Percentiles rank a stretch among this genome's conserved stretches.
Conservation (phyloP, 176 grass and related monocot genomes). For the Triticum dicoccoides region DNA sequence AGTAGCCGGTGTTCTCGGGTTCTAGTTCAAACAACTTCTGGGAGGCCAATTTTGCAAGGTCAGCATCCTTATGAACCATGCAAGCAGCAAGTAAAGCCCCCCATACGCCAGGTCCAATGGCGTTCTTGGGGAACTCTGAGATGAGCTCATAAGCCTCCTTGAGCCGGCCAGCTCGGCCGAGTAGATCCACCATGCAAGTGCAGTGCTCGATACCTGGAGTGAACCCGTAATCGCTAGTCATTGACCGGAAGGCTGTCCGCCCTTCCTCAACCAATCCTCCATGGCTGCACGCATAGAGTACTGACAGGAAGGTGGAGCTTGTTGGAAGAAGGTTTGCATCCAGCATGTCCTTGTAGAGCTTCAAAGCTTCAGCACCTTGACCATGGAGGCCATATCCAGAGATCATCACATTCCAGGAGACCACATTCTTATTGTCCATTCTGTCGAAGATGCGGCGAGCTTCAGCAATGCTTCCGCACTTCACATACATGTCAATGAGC, state of each 20-base stretch:
- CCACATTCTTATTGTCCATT: constrained; percentile 69
- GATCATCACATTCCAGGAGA: constrained; percentile 85
- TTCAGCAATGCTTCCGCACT: constrained; percentile 69
- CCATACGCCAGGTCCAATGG: constrained; percentile 65
- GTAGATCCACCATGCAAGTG: constrained; percentile 90
- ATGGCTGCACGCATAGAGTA: constrained; percentile 81
- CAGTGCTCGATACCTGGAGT: constrained; percentile 64
- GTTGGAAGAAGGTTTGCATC: constrained; percentile 46
- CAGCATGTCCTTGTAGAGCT: constrained; percentile 61
- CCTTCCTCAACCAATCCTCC: constrained; percentile 73
- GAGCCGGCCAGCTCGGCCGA: constrained; percentile 68
- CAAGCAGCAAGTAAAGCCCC: constrained; percentile 85
- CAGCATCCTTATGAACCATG: constrained; percentile 58
- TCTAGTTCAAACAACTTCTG: constrained; percentile 62
- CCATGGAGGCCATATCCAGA: constrained; percentile 84
- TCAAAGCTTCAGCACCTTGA: constrained; percentile 60
- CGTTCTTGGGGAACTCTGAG: constrained; percentile 51
- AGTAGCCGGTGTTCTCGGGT: constrained; percentile 51
- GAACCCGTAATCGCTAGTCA: constrained; percentile 41
- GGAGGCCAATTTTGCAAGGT: constrained; percentile 69
- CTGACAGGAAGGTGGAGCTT: constrained; percentile 66
- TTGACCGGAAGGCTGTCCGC: constrained; percentile 46
- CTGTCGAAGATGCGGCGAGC: constrained; percentile 64
- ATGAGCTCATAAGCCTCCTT: constrained; percentile 69
- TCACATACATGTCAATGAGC: constrained; percentile 76